Percentiles rank a stretch among this genome's conserved stretches.
phyloP scores from a whole-genome alignment of 306 rosid genomes.

The Geum urbanum region DNA sequence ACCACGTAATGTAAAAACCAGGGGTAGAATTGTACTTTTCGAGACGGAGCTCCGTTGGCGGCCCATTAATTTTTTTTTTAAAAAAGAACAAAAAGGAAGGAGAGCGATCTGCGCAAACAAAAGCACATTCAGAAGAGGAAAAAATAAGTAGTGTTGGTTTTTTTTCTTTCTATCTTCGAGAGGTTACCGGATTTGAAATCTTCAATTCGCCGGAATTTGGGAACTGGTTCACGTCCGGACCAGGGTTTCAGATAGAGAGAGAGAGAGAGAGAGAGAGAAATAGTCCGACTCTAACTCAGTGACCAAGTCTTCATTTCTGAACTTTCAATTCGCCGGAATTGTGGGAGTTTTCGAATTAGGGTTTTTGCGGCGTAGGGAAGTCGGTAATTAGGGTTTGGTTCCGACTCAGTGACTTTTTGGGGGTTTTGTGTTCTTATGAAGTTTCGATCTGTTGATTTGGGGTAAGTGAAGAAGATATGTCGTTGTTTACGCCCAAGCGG shows the following conservation, averaged over 20 bases:
- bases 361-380: not conserved
- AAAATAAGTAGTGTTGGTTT: conserved; percentile 23
- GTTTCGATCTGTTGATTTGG: conserved; percentile 36
- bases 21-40: conserved; percentile 36
- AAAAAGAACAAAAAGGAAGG: conserved; percentile 35
- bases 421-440: conserved; percentile 33
- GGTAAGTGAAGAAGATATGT: conserved; percentile 22
- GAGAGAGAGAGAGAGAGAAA: not conserved
- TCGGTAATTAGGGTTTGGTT: conserved; percentile 15
- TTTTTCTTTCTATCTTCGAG: conserved; percentile 40
- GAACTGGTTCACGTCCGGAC: conserved; percentile 68
- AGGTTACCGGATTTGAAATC: conserved; percentile 90
- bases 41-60: conserved; percentile 10
- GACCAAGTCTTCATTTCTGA: not conserved
- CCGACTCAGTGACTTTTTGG: not conserved
- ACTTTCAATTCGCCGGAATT: conserved; percentile 2
- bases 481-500: conserved; percentile 79
- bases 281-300: not conserved
- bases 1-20: rapidly evolving
- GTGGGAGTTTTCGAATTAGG: conserved; percentile 13
- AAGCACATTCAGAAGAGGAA: conserved; percentile 26
- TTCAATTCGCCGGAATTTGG: conserved; percentile 75
- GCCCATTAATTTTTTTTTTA: conserved; percentile 24
- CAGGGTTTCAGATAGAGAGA: conserved; percentile 27
- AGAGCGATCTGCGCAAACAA: conserved; percentile 48